Base-by-base conservation (phyloP, 2,329 filamentous ascomycete species). In the Orbilia blumenaviensis region DNA sequence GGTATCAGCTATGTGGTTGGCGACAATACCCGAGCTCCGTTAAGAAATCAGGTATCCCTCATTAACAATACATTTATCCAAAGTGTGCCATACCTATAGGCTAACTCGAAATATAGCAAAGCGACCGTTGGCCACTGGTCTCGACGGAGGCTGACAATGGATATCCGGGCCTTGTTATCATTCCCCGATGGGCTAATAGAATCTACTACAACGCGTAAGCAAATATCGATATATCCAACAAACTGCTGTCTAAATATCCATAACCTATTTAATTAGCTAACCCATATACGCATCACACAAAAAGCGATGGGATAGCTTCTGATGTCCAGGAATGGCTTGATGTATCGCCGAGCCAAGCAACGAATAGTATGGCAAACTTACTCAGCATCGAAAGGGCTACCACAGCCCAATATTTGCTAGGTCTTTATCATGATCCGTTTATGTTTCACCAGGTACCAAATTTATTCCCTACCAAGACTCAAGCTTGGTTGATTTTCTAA, bases 361-460 rank as follows among this genome's bases (percentile, higher is more conserved):
- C 81, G 14, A 88, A 88, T 3, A 83, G 82, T 46, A 89, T 88
- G 78, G 81, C 83, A 1, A 83, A 85, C 78, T 83, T 90, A 7
- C 82, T 90, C 2, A 81, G 82, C 3, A 83, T 85, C 38, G 87
- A 88, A 63, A 84, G 85, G 63, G 81, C 83, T 3, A 87, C 86
- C 50, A 88, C 87, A 61, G 85, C 86, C 34, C 85, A 87, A 32
- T 86, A 89, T 79, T 82, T 89, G 18, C 84, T 89, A 44, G 85
- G 85, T n/a, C 83, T 90, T 4, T 85, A 86, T 77, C 86, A 85
- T 77, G 87, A 88, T 60, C 82, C 84, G 32, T 88, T 85, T 83
- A 89, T 89, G 88, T 89, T 90, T 83, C 88, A 90, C 81, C 88
- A 90, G 82, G 87, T 87, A 73, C 23, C 14, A 29, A 34, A 4